A percentile compares a stretch with the other conserved stretches of the same genome.
These are phyloP conservation scores for Chlamydomonas schloesseri DNA, from an alignment of 139 green algal genomes.

Conservation along the genomic window DNA sequence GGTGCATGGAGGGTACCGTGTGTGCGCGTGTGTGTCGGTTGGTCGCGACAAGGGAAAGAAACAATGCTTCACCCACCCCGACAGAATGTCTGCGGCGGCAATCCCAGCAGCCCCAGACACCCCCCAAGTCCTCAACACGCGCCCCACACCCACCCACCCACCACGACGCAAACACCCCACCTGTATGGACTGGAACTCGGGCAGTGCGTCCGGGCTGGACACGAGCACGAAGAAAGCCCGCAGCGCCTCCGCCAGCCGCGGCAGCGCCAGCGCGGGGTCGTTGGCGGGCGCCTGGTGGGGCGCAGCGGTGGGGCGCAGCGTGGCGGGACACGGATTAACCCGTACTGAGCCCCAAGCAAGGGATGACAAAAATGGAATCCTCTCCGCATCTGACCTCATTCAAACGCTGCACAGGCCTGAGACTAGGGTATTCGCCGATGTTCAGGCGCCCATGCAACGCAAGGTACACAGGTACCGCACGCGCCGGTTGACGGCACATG, in stretches of 20 bases:
- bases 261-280: slow-evolving; percentile 72
- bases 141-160: background rate
- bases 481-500: no score
- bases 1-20: no score
- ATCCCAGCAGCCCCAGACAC: no score
- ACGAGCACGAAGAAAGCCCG: slow-evolving; percentile 78
- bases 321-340: no score
- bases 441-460: no score
- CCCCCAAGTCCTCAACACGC: background rate
- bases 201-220: slow-evolving; percentile 78
- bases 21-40: no score
- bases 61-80: background rate
- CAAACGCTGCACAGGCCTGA: no score
- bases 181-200: slow-evolving; percentile 81
- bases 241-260: slow-evolving; percentile 70
- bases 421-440: no score
- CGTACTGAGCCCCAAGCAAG: no score
- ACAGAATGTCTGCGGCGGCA: no score
- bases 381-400: slow-evolving; percentile 13
- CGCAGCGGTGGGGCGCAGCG: background rate
- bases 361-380: no score
- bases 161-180: slow-evolving; percentile 12
- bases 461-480: no score
- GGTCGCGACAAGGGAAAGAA: background rate
- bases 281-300: slow-evolving; percentile 32